A percentile compares a stretch with the other conserved stretches of the same genome.
phyloP scores from a whole-genome alignment of 1,139 yeast genomes.

The Yamadazyma triangularis region DNA sequence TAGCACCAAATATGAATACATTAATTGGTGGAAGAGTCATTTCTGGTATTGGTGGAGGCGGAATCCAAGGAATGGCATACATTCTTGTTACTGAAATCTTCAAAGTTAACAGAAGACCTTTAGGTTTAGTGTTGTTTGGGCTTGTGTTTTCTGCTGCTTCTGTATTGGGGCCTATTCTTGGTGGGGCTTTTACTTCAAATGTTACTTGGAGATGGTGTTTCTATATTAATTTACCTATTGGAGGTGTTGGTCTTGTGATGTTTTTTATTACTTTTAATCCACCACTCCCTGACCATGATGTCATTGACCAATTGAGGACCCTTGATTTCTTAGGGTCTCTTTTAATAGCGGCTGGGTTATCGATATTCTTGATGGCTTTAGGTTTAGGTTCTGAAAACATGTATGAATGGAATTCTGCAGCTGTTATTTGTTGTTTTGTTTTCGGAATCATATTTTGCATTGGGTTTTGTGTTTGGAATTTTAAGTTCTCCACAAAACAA shows the following conservation, averaged over 20 bases:
- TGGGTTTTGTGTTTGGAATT: conserved; percentile 24
- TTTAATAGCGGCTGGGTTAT: conserved; percentile 39
- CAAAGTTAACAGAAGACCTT: conserved; percentile 25
- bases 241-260: conserved; percentile 26
- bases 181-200: conserved; percentile 45
- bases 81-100: conserved; percentile 26
- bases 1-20: conserved; percentile 28
- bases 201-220: conserved; percentile 74
- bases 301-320: conserved; percentile 27
- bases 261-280: conserved; percentile 28
- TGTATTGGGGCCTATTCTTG: conserved; percentile 53
- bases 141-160: conserved; percentile 37
- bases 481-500: conserved; percentile 20
- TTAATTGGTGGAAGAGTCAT: conserved; percentile 37
- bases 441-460: conserved; percentile 34
- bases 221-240: conserved; percentile 47
- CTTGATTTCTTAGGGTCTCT: conserved; percentile 50
- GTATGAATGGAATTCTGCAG: conserved; percentile 46
- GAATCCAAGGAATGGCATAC: conserved; percentile 24
- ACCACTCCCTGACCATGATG: conserved; percentile 22
- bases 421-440: conserved; percentile 42
- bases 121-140: conserved; percentile 41
- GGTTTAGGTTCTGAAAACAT: conserved; percentile 41
- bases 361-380: conserved; percentile 38
- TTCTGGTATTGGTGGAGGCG: conserved; percentile 33